These are phyloP conservation scores for Colletotrichum truncatum DNA, from an alignment of 2,329 filamentous ascomycete species.

Conservation along the genomic window DNA sequence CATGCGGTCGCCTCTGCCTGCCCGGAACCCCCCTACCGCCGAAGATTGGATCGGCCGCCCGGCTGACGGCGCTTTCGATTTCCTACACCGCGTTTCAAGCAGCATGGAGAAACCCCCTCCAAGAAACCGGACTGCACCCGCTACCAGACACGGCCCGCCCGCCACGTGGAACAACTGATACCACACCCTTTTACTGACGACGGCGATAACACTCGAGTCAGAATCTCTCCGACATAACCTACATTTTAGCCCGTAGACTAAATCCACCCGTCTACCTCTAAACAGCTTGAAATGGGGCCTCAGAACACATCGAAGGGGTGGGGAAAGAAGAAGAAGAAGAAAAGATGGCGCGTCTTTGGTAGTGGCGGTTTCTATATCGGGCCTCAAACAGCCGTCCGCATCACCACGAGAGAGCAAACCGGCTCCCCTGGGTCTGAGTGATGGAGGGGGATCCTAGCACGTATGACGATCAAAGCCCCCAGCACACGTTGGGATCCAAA, in stretches of 20 bases:
- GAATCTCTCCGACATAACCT: background rate
- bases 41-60: background rate
- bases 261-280: too few relatives aligned
- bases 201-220: background rate
- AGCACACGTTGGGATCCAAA: too few relatives aligned
- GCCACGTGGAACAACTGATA: background rate
- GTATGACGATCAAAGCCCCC: background rate
- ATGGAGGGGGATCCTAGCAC: background rate
- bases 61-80: background rate
- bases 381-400: background rate
- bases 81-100: background rate
- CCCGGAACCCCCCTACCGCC: background rate
- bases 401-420: background rate
- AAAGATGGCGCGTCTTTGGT: background rate
- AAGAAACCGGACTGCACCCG: background rate
- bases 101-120: too few relatives aligned
- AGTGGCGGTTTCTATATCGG: background rate
- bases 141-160: background rate
- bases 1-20: constrained; percentile 6
- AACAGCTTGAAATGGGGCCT: background rate
- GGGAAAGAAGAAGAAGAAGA: background rate
- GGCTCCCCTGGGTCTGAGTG: too few relatives aligned
- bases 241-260: too few relatives aligned
- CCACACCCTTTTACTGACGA: background rate
- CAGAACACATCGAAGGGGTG: background rate